Evolutionary conservation across 1,139 yeast genomes (phyloP).

Genomic region (Groenewaldozyma sp.): DNA sequence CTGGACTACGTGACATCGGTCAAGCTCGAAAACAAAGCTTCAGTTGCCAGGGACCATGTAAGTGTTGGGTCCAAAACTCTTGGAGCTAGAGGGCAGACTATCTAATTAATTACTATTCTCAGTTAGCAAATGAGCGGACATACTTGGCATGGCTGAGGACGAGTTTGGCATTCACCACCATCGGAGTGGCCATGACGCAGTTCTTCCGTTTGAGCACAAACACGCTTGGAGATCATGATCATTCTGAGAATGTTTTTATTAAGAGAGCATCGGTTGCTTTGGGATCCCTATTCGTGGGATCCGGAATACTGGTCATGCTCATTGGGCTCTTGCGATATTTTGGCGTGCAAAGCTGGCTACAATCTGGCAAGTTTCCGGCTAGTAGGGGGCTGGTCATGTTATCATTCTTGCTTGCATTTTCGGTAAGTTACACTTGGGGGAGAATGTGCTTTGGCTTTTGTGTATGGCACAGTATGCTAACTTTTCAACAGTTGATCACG

Average conservation of each 20-base stretch:
- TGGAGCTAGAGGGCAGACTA: not conserved
- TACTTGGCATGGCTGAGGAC: slow-evolving; percentile 72
- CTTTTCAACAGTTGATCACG: slow-evolving; percentile 8
- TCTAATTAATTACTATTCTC: not conserved
- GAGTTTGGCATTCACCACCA: slow-evolving; percentile 44
- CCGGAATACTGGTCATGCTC: slow-evolving; percentile 34
- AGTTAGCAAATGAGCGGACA: slow-evolving; percentile 71
- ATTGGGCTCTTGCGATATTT: slow-evolving; percentile 39
- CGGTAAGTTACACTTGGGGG: slow-evolving; percentile 21
- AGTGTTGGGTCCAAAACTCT: slow-evolving; percentile 12
- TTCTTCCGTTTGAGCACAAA: slow-evolving; percentile 34
- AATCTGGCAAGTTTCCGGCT: slow-evolving; percentile 43
- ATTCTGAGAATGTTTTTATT: slow-evolving; percentile 7
- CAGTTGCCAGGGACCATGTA: slow-evolving; percentile 46
- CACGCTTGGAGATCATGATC: slow-evolving; percentile 5
- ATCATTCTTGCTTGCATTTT: slow-evolving; percentile 31
- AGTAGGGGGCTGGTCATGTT: slow-evolving; percentile 32
- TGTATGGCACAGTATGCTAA: too few relatives aligned
- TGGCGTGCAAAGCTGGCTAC: slow-evolving; percentile 37
- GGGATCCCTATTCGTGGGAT: slow-evolving; percentile 33
- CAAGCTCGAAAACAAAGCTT: slow-evolving; percentile 36
- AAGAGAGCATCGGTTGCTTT: slow-evolving; percentile 17
- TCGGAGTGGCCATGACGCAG: slow-evolving; percentile 50
- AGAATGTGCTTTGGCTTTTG: not conserved
- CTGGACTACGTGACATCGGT: slow-evolving; percentile 22